Base-by-base conservation (phyloP, 2,329 filamentous ascomycete genomes). In the Curvularia eragrostidis region DNA sequence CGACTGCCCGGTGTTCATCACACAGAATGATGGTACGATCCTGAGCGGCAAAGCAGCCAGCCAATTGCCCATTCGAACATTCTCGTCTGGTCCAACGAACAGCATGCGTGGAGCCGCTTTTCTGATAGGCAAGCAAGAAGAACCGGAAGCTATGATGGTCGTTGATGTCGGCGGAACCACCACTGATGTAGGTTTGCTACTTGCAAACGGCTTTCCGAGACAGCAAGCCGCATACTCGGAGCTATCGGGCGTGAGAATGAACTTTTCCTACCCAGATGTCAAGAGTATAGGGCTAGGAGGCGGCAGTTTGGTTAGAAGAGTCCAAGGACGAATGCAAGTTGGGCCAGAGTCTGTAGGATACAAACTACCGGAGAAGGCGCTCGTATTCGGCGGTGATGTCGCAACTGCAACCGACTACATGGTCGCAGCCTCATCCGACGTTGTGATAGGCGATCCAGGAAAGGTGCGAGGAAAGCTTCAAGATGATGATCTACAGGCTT, bases 161-260 rank as follows among this genome's bases (percentile, higher is more conserved):
- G 83, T 89, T 1, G 87, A 90, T 65, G 84, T 90, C 52, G 87
- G 87, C 0, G 87, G 87, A 2, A 90, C 87, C 0, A 89, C 87
- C 0, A 84, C 86, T 0, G 87, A 89, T 62, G 84, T 88, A 10
- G 86, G 87, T 0, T 72, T 88, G 0, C 71, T 90, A 3, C 79
- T 87, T 6, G 79, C 83, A 0, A 88, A 84, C 48, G 87, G 87
- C 0, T 87, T 89, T 48, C 88, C 87, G 0, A 80, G 86, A 30
- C 85, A 88, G 69, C 83, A 85, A 48, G 84, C 86, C 5, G 85
- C 86, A 0, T 89, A 86, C 60, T 87, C 84, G 32, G 82, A 87
- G 30, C 77, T 89, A 2, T 84, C 84, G 0, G 87, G 87, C 0
- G 84, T 90, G 1, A 80, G 85, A 7, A 86, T 86, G 76, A 89